Conservation (phyloP, 306 rosid species). For the Astragalus glycyphyllos region DNA sequence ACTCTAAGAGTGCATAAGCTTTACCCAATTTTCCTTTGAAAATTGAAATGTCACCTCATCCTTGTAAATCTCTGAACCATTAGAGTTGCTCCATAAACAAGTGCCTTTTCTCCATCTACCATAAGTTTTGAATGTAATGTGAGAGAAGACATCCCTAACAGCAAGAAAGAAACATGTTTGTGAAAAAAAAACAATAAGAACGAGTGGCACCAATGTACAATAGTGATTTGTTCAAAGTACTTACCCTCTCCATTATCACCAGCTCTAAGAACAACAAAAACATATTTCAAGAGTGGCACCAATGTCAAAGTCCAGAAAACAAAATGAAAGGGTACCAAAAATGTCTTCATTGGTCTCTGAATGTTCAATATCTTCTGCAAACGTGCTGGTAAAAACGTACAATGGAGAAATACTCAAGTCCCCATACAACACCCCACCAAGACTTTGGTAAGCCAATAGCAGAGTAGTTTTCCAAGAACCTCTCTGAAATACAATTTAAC, state of each 20-base stretch:
- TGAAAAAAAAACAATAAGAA: too few species aligned
- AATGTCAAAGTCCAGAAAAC: slow-evolving; percentile 99
- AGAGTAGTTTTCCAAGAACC: slow-evolving; percentile 83
- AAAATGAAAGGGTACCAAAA: slow-evolving; percentile 89
- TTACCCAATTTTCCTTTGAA: too few species aligned
- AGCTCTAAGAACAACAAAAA: slow-evolving; percentile 92
- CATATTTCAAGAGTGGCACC: too few species aligned
- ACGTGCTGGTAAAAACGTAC: slow-evolving; percentile 93
- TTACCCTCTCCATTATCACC: slow-evolving; percentile 97
- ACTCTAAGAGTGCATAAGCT: too few species aligned
- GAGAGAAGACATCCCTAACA: too few species aligned
- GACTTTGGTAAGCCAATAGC: slow-evolving; percentile 94
- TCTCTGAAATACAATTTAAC: slow-evolving; percentile 65
- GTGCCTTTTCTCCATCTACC: too few species aligned
- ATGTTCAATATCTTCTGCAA: slow-evolving; percentile 95
- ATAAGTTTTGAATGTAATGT: too few species aligned
- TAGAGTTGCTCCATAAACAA: too few species aligned
- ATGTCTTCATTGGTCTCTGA: slow-evolving; percentile 95
- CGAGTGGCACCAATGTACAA: too few species aligned
- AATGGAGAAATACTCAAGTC: slow-evolving; percentile 96
- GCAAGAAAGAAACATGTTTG: too few species aligned
- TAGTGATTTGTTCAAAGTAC: slow-evolving; percentile 36
- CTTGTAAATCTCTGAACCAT: too few species aligned
- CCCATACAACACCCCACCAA: slow-evolving; percentile 97
- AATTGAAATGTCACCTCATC: too few species aligned